Base-by-base conservation (phyloP, 805 yeast genomes). In the Henningerozyma blattae region DNA sequence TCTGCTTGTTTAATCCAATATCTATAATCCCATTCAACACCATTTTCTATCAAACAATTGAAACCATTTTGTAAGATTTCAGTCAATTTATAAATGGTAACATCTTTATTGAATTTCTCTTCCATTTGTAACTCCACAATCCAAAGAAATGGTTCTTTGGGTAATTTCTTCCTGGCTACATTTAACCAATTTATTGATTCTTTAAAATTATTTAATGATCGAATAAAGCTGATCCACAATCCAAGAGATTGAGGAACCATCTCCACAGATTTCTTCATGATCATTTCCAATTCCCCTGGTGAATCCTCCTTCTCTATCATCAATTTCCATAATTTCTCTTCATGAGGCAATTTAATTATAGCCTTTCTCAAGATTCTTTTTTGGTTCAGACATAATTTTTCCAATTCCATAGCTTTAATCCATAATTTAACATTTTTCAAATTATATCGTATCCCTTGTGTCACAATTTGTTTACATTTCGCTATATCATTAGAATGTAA, bases 401-500 rank as follows among this genome's bases (percentile, higher is more conserved):
- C 95, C 17, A 83, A 55, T 2, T 73, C 75, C 25, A 64, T 50
- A 0, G 94, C 93, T 39, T 69, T 70, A 3, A 72, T 39, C 97
- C 98, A 91, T 10, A 89, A 59, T 26, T 61, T 60, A 22, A 72
- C 64, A 3, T 86, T 75, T 22, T 55, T 58, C 1, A 9, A 8
- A 39, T 76, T 71, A 43, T 58, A 65, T 35, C 62, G 59, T 2
- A 87, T 66, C 0, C 82, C 94, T 31, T 77, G 75, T 0, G 79
- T 69, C 2, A 77, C 75, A 10, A 86, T 64, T 1, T 64, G 56
- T 47, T 72, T 76, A 33, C 82, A 68, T 13, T 66, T 50, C 28
- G 56, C 58, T 2, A 53, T 18, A 31, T 71, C 68, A 8, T 54
- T 37, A 8, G 34, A 24, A 47, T 84, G 75, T 10, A 87, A 57